phyloP scores from a whole-genome alignment of 164 flowering plant species.

The Chloranthus sessilifolius region DNA sequence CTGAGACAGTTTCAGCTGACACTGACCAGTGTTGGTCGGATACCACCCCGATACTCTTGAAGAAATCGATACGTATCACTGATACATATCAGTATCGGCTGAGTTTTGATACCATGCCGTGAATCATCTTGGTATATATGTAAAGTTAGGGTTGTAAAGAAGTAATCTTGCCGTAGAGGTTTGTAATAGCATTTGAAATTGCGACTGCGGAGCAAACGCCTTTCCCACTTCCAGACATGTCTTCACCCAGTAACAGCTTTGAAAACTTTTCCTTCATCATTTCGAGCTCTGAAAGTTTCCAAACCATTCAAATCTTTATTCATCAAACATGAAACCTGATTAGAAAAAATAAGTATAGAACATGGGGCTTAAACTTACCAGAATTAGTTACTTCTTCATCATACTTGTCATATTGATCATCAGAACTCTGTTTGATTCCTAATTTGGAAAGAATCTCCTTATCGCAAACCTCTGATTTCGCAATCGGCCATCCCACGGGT shows the following conservation, averaged over 20 bases:
- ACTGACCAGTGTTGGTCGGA: neutral
- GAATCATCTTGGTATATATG: too few relatives aligned
- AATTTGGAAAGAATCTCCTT: slow-evolving; percentile 35
- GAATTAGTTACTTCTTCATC: slow-evolving; percentile 29
- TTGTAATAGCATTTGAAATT: slow-evolving; percentile 92
- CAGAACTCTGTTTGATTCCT: slow-evolving; percentile 41
- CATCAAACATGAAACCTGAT: neutral
- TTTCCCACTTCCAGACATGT: slow-evolving; percentile 98
- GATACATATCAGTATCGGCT: too few relatives aligned
- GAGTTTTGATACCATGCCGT: too few relatives aligned
- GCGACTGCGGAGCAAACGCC: slow-evolving; percentile 92
- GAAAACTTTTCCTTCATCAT: slow-evolving; percentile 90
- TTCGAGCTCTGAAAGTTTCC: slow-evolving; percentile 46
- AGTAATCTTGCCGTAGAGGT: slow-evolving; percentile 66
- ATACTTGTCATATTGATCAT: slow-evolving; percentile 12
- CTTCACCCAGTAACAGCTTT: slow-evolving; percentile 91
- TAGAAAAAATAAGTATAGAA: neutral
- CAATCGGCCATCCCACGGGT: slow-evolving; percentile 32
- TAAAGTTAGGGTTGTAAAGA: neutral
- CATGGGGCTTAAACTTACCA: slow-evolving; percentile 30
- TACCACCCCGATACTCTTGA: neutral
- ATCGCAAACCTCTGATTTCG: slow-evolving; percentile 26
- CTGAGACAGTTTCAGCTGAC: neutral
- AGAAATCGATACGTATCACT: too few relatives aligned
- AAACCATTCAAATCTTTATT: neutral